Conservation (phyloP, 768 basidiomycete genomes). For the Antrodiella citrinella region DNA sequence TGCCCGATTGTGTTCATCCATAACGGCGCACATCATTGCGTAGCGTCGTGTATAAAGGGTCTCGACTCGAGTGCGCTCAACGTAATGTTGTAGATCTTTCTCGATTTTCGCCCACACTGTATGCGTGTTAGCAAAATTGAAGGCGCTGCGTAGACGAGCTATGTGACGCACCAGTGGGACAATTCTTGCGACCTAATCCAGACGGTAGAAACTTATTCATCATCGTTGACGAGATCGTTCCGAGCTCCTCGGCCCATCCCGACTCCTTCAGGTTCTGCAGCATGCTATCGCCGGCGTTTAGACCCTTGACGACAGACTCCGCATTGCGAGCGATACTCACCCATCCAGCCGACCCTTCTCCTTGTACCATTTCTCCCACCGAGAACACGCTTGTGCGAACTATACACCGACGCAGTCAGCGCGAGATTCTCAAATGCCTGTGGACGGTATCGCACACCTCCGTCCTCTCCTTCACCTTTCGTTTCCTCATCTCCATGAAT, state of each 20-base stretch:
- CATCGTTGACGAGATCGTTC: not conserved
- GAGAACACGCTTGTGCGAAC: not conserved
- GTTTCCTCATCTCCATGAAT: no score
- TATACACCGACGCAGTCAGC: not conserved
- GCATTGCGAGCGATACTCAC: not conserved
- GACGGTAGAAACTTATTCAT: not conserved
- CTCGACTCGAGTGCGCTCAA: not conserved
- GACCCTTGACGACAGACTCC: not conserved
- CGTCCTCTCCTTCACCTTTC: no score
- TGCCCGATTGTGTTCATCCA: not conserved
- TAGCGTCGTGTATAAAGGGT: not conserved
- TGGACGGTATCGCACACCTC: no score
- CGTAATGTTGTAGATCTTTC: not conserved
- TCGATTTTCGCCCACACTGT: not conserved
- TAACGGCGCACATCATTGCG: not conserved
- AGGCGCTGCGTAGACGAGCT: no score
- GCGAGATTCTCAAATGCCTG: no score
- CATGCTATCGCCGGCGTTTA: not conserved
- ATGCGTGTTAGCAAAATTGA: no score
- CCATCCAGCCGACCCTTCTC: not conserved
- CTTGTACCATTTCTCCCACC: not conserved
- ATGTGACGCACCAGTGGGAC: not conserved
- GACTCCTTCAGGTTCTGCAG: not conserved
- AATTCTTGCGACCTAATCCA: not conserved
- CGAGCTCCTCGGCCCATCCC: constrained; percentile 1